A percentile compares a stretch with the other conserved stretches of the same genome.
phyloP scores from a whole-genome alignment of 805 yeast genomes.

The Candida incommunis region DNA sequence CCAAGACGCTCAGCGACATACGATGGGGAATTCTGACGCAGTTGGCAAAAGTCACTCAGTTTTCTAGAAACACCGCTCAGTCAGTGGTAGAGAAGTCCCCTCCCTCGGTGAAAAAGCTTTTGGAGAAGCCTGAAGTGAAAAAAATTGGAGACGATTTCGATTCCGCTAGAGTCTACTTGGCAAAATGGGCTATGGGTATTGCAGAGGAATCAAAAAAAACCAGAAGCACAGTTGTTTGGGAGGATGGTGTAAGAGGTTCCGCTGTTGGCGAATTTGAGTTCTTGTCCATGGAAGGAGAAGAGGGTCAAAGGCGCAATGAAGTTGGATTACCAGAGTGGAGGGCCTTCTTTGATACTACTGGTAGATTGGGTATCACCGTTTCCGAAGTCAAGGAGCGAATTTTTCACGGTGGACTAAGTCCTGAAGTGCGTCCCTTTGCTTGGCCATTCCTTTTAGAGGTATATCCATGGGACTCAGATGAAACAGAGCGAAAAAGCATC shows the following conservation, averaged over 20 bases:
- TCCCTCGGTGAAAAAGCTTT: slow-evolving; percentile 36
- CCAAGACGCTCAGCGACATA: slow-evolving; percentile 45
- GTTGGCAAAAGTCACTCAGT: slow-evolving; percentile 61
- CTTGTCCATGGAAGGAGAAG: slow-evolving; percentile 26
- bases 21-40: slow-evolving; percentile 81
- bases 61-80: slow-evolving; percentile 50
- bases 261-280: slow-evolving; percentile 29
- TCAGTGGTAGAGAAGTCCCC: slow-evolving; percentile 48
- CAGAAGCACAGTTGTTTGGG: slow-evolving; percentile 25
- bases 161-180: slow-evolving; percentile 79
- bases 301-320: slow-evolving; percentile 55
- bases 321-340: slow-evolving; percentile 70
- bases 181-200: slow-evolving; percentile 93
- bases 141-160: slow-evolving; percentile 82
- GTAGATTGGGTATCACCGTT: slow-evolving; percentile 58
- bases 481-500: slow-evolving; percentile 50
- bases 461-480: slow-evolving; percentile 77
- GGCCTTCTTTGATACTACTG: slow-evolving; percentile 65
- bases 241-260: slow-evolving; percentile 17
- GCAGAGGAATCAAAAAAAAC: slow-evolving; percentile 75
- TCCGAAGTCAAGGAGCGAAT: slow-evolving; percentile 69
- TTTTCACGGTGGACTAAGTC: slow-evolving; percentile 78
- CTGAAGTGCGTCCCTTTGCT: slow-evolving; percentile 50
- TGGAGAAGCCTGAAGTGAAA: slow-evolving; percentile 67
- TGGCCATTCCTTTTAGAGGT: slow-evolving; percentile 81